Evolutionary conservation across 2,329 filamentous ascomycete species (phyloP), one percentile per base, ranked within the genome.

Genomic region (Ophiostoma australiae): DNA sequence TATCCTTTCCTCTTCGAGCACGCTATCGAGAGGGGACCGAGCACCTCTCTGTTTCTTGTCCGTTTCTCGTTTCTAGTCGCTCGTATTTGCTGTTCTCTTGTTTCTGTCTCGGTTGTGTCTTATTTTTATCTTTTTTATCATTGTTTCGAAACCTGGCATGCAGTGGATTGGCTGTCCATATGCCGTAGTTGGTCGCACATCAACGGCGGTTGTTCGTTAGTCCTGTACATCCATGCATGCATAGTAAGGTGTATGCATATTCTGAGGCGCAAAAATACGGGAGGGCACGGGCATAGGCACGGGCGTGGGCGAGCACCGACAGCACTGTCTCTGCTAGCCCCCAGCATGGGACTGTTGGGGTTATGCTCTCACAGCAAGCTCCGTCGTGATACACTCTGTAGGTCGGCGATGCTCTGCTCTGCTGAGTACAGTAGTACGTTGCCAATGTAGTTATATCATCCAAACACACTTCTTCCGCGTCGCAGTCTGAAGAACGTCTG

Each of bases 1-100:
- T 48, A n/a, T 48, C 44, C 52, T 58, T 58, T 27, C n/a, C 52
- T 58, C 52, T 58, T 58, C n/a, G 52, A 27, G n/a, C 52, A 58
- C 23, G 52, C 52, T 15, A 58, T 58, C 13, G 52, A 58, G 44
- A 48, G 58, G 27, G 27, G 58, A 6, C 58, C 58, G 58, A 63
- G 58, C 58, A 33, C 27, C 27, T 27, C 52, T 58, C 52, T 58
- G 52, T 58, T 58, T 58, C 52, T 58, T 58, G 23, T 27, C 17
- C n/a, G 52, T 58, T 58, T 58, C 52, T 58, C 52, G 52, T 58
- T 48, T 48, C 17, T 48, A 48, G 44, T 39, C 37, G 10, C 44
- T 48, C 44, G 44, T 48, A n/a, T 48, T 48, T 17, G 17, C 44
- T 48, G 20, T 7, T n/a, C 20, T 48, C 44, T 48, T 48, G 20